These are phyloP conservation scores for Cronartium quercuum DNA, from an alignment of 1,284 basidiomycete species.

Conservation along the genomic window DNA sequence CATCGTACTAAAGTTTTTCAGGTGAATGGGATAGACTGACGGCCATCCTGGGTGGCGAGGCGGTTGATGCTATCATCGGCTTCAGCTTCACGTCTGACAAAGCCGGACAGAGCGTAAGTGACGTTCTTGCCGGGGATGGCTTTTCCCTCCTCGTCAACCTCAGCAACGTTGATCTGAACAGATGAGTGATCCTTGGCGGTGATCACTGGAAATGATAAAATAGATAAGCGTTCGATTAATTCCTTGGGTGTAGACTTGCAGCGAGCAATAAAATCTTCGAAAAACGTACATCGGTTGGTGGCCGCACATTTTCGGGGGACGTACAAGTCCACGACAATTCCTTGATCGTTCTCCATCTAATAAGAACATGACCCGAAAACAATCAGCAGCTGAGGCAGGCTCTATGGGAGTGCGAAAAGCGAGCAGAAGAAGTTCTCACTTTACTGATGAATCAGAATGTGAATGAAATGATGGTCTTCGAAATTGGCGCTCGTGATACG, in stretches of 20 bases:
- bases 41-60: slow-evolving; percentile 86
- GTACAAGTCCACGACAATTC: slow-evolving; percentile 99
- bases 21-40: slow-evolving; percentile 59
- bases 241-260: background rate
- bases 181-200: slow-evolving; percentile 99
- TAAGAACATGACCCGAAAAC: background rate
- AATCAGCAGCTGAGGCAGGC: too few species aligned
- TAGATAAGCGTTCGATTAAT: background rate
- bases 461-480: background rate
- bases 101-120: slow-evolving; percentile 88
- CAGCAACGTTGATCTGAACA: slow-evolving; percentile 88
- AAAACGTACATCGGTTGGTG: slow-evolving; percentile 32
- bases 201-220: slow-evolving; percentile 73
- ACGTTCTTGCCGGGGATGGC: slow-evolving; percentile 73
- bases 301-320: slow-evolving; percentile 88
- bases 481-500: background rate
- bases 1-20: background rate
- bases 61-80: slow-evolving; percentile 95
- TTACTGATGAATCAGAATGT: background rate
- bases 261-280: background rate
- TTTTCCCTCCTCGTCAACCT: slow-evolving; percentile 88
- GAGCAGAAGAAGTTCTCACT: background rate
- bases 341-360: slow-evolving; percentile 55
- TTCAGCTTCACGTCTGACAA: slow-evolving; percentile 90
- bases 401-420: too few species aligned